Percentiles rank a stretch among this genome's conserved stretches.
These are phyloP conservation scores for Metarhizium anisopliae DNA, from an alignment of 2,329 filamentous ascomycete genomes.

Conservation along the genomic window DNA sequence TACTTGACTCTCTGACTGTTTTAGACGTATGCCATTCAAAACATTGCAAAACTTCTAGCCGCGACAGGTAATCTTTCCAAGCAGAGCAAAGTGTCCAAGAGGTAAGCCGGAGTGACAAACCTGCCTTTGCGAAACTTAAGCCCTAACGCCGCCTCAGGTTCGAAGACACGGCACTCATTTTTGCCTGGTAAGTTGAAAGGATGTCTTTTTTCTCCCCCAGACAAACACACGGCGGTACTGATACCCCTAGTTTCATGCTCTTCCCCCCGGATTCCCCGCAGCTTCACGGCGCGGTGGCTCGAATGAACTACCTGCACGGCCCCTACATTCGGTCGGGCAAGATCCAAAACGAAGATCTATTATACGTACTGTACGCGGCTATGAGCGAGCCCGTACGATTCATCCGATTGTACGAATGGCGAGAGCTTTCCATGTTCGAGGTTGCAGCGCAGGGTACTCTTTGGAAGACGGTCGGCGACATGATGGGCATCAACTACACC, in stretches of 20 bases:
- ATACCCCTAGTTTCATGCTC: slow-evolving; percentile 16
- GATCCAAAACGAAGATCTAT: slow-evolving; percentile 27
- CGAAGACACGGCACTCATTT: slow-evolving; percentile 30
- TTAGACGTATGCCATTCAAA: slow-evolving; percentile 31
- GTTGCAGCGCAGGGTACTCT: slow-evolving; percentile 56
- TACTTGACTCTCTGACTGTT: not conserved
- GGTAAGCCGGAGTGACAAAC: slow-evolving; percentile 14
- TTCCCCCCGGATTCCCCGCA: slow-evolving; percentile 19
- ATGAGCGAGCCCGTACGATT: slow-evolving; percentile 57
- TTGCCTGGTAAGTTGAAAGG: slow-evolving; percentile 19
- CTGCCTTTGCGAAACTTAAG: no score
- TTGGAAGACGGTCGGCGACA: slow-evolving; percentile 62
- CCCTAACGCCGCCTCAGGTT: slow-evolving; percentile 15
- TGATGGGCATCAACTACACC: slow-evolving; percentile 53
- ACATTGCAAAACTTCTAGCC: slow-evolving; percentile 27
- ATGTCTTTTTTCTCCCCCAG: not conserved
- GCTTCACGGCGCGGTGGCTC: slow-evolving; percentile 26
- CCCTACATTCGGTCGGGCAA: slow-evolving; percentile 23
- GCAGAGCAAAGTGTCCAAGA: slow-evolving; percentile 22
- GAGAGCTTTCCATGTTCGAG: slow-evolving; percentile 56
- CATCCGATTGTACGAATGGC: slow-evolving; percentile 61
- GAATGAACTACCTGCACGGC: slow-evolving; percentile 27
- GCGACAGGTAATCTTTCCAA: slow-evolving; percentile 27
- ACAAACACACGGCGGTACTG: not conserved
- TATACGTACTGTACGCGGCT: slow-evolving; percentile 45